Percentiles rank a stretch among this genome's conserved stretches.
Evolutionary conservation across 306 rosid species (phyloP).

Genomic region (Prosopis cineraria): DNA sequence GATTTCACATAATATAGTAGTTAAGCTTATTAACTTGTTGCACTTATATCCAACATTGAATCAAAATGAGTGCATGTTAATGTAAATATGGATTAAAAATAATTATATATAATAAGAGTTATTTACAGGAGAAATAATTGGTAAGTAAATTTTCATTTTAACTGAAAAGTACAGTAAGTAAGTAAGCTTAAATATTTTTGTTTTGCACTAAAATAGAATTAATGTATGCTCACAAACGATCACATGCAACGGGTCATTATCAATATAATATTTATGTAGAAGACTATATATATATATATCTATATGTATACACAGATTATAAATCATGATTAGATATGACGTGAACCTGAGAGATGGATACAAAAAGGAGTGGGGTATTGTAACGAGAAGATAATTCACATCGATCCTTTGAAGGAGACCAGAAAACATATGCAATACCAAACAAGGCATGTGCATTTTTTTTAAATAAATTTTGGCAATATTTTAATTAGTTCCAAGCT

Average conservation of each 20-base stretch:
- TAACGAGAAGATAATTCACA: neutral
- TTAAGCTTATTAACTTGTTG: too few species aligned
- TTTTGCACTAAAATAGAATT: too few species aligned
- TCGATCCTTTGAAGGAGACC: neutral
- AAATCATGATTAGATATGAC: slow-evolving; percentile 34
- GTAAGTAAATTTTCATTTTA: too few species aligned
- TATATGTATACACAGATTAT: neutral
- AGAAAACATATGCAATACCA: neutral
- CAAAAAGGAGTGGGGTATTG: slow-evolving; percentile 35
- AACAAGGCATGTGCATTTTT: neutral
- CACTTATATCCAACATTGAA: too few species aligned
- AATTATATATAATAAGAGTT: too few species aligned
- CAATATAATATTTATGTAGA: neutral
- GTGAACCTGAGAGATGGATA: slow-evolving; percentile 24
- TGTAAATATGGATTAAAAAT: too few species aligned
- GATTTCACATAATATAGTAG: neutral
- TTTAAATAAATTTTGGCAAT: too few species aligned
- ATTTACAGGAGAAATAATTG: too few species aligned
- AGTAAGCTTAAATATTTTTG: too few species aligned
- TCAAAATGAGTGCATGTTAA: too few species aligned
- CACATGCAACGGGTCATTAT: neutral
- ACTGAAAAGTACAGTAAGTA: too few species aligned
- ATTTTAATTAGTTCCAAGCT: neutral
- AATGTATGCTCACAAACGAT: too few species aligned
- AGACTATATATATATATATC: neutral